Base-by-base conservation (phyloP, 179 eudicot genomes). In the Vitellaria paradoxa region DNA sequence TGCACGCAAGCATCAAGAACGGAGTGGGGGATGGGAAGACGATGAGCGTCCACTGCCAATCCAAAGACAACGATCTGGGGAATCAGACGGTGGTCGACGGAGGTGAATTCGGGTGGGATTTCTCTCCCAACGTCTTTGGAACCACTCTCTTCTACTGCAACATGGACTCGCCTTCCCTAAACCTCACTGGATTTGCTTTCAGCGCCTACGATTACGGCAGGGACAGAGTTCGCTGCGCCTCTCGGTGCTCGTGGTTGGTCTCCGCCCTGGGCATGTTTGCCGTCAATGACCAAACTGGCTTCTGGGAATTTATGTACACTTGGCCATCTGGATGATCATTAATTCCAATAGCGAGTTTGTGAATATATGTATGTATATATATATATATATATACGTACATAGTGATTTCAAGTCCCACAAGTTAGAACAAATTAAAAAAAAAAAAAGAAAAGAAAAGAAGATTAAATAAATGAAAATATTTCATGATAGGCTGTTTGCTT, bases 131-230 rank as follows among this genome's bases (percentile, higher is more conserved):
- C 13, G 45, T 26, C 6, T 70, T 61, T 61, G 74, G 74, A 26
- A 70, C 74, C 18, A 70, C 74, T 23, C 61, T 70, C 24, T 70
- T 70, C 61, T 70, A 52, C 20, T 70, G 74, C 42, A 42, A 23
- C 17, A 11, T 70, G 61, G 61, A 15, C 23, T 70, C 61, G 74
- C 20, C 14, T 1, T 30, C 37, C 37, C 37, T 30, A 1, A 8
- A 15, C 5, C 45, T 50, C 9, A 2, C 4, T 0, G 61, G 26
- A 15, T 70, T 21, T 8, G 9, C 26, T 2, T 70, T 70, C 9
- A 21, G 1, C 2, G 61, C 74, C 1, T 70, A 70, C 26, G 52
- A 26, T 20, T 68, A 10, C 21, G 5, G 15, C 72, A 46, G 72
- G 56, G 72, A 68, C 23, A 0, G 12, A 10, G 55, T 47, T 47